Base-by-base conservation (phyloP, 2,329 filamentous ascomycete genomes). In the Penicillium sp. region DNA sequence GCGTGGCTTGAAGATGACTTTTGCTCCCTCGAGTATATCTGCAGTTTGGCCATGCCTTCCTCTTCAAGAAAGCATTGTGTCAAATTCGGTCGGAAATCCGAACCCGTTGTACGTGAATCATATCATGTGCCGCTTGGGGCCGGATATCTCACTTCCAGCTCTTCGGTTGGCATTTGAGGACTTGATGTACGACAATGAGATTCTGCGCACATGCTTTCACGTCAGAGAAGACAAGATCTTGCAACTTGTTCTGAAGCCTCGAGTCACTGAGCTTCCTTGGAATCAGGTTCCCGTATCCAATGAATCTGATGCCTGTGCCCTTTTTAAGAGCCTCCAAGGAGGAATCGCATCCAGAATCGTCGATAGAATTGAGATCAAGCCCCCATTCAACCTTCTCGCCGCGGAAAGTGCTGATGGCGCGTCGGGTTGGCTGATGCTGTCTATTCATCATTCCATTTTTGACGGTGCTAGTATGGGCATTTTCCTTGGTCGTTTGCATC, bases 391-490 rank as follows among this genome's bases (percentile, higher is more conserved):
- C 29, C 24, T 51, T 9, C 40, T 51, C 14, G 42, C 48, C 2
- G 48, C 21, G 4, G 18, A 41, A 29, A 6, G 40, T 9, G 39
- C 21, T 1, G n/a, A 51, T 10, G 16, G 44, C 5, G 41, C 21
- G 9, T 24, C 53, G 1, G 46, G 50, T 5, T 56, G 54, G 50
- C 22, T 58, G 10, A 56, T 58, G 47, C 27, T 58, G 14, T 58
- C 56, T 10, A 51, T 58, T 21, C 56, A 58, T 31, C 56, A 58
- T 48, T 54, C 53, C 5, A 53, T 58, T 16, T 58, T 56, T 11
- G 56, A 58, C 21, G 56, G 56, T 34, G 56, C 54, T 18, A 56
- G 50, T 32, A 51, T 58, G 45, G 34, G 13, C 6, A 9, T 58
- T 14, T 48, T 58, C 22, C 50, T 58, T 31, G 39, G 45, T 29